Base-by-base conservation (phyloP, 2,329 filamentous ascomycete species). In the Curvularia sp. region DNA sequence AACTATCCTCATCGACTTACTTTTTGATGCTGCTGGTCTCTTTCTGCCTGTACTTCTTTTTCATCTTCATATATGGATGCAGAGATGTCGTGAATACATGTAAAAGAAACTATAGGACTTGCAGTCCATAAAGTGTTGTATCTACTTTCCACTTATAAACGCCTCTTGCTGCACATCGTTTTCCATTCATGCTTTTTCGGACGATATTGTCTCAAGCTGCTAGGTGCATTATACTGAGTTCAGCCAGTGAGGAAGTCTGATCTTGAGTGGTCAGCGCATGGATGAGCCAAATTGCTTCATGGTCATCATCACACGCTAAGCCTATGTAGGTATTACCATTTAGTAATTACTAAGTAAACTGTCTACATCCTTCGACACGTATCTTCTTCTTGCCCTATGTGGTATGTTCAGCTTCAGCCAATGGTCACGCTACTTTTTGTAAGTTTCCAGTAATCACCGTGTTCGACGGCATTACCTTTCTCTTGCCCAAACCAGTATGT, bases 381-480 rank as follows among this genome's bases (percentile, higher is more conserved):
- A 21, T 46, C 9, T 3, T 15, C 12, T 46, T 46, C 50, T 39
- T 53, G 15, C 42, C 50, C 28, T 19, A 46, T 45, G 23, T 15
- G 32, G 52, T 8, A 43, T 30, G 38, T 19, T 49, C 15, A 19
- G 1, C 18, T 15, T 49, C 9, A 5, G 9, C 52, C 45, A 55
- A 55, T 55, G 25, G 41, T 13, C 19, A 46, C 21, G n/a, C 27
- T 27, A 32, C 36, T n/a, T 49, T 36, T 34, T 36, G 36, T 19
- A 25, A 32, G 21, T 52, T 47, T 52, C 19, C 41, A 52, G 48
- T 51, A 46, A 52, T 46, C 47, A 49, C 38, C 28, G 30, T 2
- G 7, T 34, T 57, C 42, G 13, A 57, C 25, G n/a, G 25, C 2
- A 34, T 43, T 50, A 7, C 25, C 1, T 4, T 7, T n/a, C 13